These are phyloP conservation scores for Kalaharituber pfeilii DNA, from an alignment of 2,329 filamentous ascomycete species.

Conservation along the genomic window DNA sequence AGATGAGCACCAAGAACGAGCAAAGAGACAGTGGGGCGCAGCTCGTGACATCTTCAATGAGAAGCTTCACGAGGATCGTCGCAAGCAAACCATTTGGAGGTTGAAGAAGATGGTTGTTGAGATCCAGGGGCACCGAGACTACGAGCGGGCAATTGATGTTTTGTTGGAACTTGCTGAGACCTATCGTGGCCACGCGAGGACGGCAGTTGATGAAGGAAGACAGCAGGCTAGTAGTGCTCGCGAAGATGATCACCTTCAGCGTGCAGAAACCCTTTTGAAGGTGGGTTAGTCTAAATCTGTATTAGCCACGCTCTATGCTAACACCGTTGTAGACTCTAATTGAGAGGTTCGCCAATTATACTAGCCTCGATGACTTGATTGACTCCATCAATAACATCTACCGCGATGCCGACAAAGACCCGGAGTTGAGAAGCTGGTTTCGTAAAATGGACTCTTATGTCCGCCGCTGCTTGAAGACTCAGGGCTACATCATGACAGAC, in stretches of 20 bases:
- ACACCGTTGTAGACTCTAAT: conserved; percentile 51
- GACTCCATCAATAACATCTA: conserved; percentile 74
- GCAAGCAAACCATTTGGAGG: conserved; percentile 79
- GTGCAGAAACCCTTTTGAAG: conserved; percentile 64
- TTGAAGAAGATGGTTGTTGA: conserved; percentile 97
- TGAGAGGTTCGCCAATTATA: conserved; percentile 90
- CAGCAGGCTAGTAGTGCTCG: conserved; percentile 58
- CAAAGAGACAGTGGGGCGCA: conserved; percentile 32
- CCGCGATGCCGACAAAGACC: conserved; percentile 66
- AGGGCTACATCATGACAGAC: conserved; percentile 81
- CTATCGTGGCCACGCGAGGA: conserved; percentile 59
- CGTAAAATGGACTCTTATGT: conserved; percentile 58
- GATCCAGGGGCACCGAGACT: conserved; percentile 88
- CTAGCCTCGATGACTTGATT: conserved; percentile 72
- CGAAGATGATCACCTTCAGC: conserved; percentile 42
- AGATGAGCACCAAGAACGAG: conserved; percentile 40
- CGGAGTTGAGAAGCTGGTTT: conserved; percentile 82
- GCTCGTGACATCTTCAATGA: conserved; percentile 59
- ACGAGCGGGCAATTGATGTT: conserved; percentile 78
- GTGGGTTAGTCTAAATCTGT: conserved; percentile 35
- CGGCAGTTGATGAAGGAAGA: conserved; percentile 44
- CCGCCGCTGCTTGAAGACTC: conserved; percentile 66
- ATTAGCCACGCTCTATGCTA: conserved; percentile 27
- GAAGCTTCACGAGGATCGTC: conserved; percentile 84
- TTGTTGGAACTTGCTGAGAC: conserved; percentile 68